Evolutionary conservation across 164 flowering plant species (phyloP).

Genomic region (Chimonanthus salicifolius): DNA sequence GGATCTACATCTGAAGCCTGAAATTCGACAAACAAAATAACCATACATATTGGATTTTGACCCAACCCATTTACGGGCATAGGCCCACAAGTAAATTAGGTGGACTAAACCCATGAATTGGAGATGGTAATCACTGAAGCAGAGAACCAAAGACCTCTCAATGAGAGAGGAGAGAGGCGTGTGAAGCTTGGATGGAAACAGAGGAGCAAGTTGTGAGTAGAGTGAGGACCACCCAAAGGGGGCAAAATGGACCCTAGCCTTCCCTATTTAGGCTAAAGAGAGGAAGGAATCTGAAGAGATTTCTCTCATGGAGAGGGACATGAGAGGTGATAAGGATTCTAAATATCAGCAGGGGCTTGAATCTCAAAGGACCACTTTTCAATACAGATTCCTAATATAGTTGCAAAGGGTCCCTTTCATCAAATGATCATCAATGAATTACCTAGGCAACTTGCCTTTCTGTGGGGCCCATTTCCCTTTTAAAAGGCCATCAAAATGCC

Average conservation of each 20-base stretch:
- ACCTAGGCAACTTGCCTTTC: neutral
- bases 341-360: constrained; percentile 5
- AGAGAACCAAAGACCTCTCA: neutral
- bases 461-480: neutral
- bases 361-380: constrained; percentile 16
- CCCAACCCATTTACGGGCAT: too few species aligned
- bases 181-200: neutral
- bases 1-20: too few species aligned
- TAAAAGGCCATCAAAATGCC: neutral
- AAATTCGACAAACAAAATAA: too few species aligned
- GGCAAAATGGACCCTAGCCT: neutral
- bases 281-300: constrained; percentile 9
- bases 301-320: neutral
- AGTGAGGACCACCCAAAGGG: neutral
- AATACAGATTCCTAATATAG: constrained; percentile 13
- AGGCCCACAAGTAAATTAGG: too few species aligned
- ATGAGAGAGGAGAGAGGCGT: neutral
- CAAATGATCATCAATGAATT: constrained; percentile 6
- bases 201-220: neutral
- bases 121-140: neutral
- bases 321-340: constrained; percentile 19
- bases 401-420: constrained; percentile 11
- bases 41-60: too few species aligned
- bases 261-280: neutral
- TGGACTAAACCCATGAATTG: too few species aligned